Conservation (phyloP, 257 asterid genomes). For the Paulownia fortunei region DNA sequence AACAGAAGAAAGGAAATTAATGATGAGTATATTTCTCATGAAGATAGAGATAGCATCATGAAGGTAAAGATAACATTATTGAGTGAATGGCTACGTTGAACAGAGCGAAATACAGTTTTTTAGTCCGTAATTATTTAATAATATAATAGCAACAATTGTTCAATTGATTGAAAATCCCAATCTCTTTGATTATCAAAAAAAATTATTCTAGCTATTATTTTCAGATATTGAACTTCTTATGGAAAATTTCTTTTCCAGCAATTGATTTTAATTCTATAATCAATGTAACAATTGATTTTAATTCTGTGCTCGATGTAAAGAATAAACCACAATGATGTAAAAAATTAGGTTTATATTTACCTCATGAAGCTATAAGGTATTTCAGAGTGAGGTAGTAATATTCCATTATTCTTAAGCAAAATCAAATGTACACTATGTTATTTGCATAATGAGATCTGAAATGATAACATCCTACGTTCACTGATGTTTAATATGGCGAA, state of each 20-base stretch:
- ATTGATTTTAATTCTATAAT: background rate
- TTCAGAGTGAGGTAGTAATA: background rate
- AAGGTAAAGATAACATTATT: background rate
- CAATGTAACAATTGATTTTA: background rate
- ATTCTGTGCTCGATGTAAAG: background rate
- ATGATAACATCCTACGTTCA: background rate
- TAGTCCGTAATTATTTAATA: background rate
- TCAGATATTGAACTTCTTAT: constrained; percentile 5
- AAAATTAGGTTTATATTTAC: background rate
- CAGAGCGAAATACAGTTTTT: background rate
- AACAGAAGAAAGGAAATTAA: constrained; percentile 2
- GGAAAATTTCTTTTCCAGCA: background rate
- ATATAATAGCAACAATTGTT: background rate
- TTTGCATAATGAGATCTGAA: background rate
- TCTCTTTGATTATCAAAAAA: background rate
- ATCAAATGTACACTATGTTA: background rate
- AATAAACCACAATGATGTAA: background rate
- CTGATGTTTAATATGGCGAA: background rate
- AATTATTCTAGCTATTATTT: constrained; percentile 3
- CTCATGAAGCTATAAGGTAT: background rate
- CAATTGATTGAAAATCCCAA: background rate
- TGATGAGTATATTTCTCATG: background rate
- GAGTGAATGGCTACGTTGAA: constrained; percentile 8
- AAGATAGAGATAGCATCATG: constrained; percentile 4
- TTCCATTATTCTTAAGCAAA: background rate